Evolutionary conservation across 2,329 filamentous ascomycete species (phyloP), one percentile per base, ranked within the genome.

Genomic region (Alternaria infectoria): DNA sequence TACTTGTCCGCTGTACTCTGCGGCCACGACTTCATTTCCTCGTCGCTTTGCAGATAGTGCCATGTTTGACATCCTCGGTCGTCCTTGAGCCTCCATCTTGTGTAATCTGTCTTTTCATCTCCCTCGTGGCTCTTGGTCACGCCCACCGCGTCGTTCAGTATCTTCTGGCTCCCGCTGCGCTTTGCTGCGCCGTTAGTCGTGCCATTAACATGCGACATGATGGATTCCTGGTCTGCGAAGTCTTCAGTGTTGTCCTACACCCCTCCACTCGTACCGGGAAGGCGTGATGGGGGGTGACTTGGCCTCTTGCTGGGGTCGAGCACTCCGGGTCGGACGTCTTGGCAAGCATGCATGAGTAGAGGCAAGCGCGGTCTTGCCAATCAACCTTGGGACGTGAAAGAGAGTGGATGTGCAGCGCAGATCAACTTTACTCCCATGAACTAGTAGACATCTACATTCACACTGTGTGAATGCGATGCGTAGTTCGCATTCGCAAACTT

Each of bases 1-100:
- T 93, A 97, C 80, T 93, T 97, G 77, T 99, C 96, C n/a, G 93
- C 93, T 59, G 85, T 86, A 23, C 88, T 91, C 81, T 97, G 94
- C 6, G 95, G 93, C 94, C 95, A 97, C 61, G 87, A 82, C 71
- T 91, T 84, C 8, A 86, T 81, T 59, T 92, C 89, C 62, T 92
- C 86, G 57, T 96, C 90, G 10, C 88, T 87, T 66, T 87, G 82
- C 4, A 99, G 83, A 77, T 98, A 99, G 74, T 96, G 92, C 96
- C 96, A 99, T 54, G 93, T 97, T 73, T 97, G 93, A 59, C 92
- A 87, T 52, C 96, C 95, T 55, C 88, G 86, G 63, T 97, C 92
- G 74, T 96, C 91, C 65, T 89, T 87, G 77, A 98, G 82, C 65
- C 96, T 88, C 96, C 96, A 99, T 80, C 91, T 86, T 8, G 88